Evolutionary conservation across 2,329 filamentous ascomycete genomes (phyloP).

Genomic region (Neofusicoccum kwambonambiense): DNA sequence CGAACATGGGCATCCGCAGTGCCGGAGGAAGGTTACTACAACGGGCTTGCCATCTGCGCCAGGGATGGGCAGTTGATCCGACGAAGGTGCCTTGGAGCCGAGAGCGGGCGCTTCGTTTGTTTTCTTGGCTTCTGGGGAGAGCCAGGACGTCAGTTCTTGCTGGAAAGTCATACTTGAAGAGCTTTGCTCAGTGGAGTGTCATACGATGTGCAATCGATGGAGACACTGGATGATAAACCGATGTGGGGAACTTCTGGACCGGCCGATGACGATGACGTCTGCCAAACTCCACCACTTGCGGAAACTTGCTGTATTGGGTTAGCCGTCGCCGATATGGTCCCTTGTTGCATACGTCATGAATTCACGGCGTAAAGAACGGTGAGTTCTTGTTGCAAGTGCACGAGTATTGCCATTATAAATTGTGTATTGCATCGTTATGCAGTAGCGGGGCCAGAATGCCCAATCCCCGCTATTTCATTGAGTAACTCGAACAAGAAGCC

Average conservation of each 20-base stretch:
- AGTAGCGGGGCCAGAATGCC: not conserved
- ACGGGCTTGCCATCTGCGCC: constrained; percentile 53
- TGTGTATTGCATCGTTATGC: not conserved
- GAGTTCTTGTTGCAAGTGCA: no score
- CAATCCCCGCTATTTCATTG: not conserved
- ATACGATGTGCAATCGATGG: not conserved
- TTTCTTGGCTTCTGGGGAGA: constrained; percentile 31
- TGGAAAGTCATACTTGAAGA: constrained; percentile 34
- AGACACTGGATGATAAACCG: not conserved
- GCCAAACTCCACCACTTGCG: not conserved
- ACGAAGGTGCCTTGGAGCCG: constrained; percentile 57
- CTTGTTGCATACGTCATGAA: not conserved
- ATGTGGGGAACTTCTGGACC: not conserved
- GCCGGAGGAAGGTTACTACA: constrained; percentile 66
- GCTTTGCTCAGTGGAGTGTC: not conserved
- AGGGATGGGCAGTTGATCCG: constrained; percentile 54
- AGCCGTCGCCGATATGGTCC: not conserved
- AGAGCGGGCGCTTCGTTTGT: constrained; percentile 49
- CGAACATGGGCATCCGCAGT: constrained; percentile 73
- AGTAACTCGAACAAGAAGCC: not conserved
- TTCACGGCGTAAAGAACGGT: no score
- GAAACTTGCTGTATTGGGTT: constrained; percentile 9
- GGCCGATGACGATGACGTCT: constrained; percentile 5
- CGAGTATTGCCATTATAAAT: no score
- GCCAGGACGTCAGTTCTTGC: constrained; percentile 45